A percentile compares a stretch with the other conserved stretches of the same genome.
phyloP scores from a whole-genome alignment of 805 yeast species.

The Ogataea pignaliae region DNA sequence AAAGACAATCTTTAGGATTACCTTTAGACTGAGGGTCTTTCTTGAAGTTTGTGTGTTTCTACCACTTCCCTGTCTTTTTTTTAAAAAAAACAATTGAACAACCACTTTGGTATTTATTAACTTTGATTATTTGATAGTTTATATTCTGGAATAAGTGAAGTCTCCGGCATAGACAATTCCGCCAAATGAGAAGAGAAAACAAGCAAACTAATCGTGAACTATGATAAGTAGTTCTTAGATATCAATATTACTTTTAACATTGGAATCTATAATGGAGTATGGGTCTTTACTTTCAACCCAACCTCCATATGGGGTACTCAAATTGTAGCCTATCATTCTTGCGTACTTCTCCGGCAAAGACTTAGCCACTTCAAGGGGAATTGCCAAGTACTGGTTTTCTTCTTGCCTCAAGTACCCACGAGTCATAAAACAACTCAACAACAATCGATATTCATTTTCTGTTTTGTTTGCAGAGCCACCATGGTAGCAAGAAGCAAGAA shows the following conservation, averaged over 20 bases:
- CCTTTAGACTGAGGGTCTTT: background rate
- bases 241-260: constrained; percentile 5
- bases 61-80: too few relatives aligned
- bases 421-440: constrained; percentile 26
- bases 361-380: constrained; percentile 21
- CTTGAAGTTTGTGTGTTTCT: too few relatives aligned
- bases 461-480: constrained; percentile 30
- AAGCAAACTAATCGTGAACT: too few relatives aligned
- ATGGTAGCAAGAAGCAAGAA: constrained; percentile 29
- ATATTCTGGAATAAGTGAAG: too few relatives aligned
- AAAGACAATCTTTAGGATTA: constrained; percentile 46
- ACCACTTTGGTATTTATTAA: too few relatives aligned
- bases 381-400: constrained; percentile 24
- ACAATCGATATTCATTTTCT: constrained; percentile 20
- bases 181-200: too few relatives aligned
- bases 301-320: constrained; percentile 14
- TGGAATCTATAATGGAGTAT: constrained; percentile 8
- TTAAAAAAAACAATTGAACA: too few relatives aligned
- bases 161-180: too few relatives aligned
- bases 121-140: too few relatives aligned
- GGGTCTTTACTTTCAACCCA: constrained; percentile 14
- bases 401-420: constrained; percentile 28
- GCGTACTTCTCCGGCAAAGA: constrained; percentile 12
- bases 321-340: constrained; percentile 13
- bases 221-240: constrained; percentile 1